Conservation (phyloP, 306 rosid genomes). For the Gastrolobium bilobum region DNA sequence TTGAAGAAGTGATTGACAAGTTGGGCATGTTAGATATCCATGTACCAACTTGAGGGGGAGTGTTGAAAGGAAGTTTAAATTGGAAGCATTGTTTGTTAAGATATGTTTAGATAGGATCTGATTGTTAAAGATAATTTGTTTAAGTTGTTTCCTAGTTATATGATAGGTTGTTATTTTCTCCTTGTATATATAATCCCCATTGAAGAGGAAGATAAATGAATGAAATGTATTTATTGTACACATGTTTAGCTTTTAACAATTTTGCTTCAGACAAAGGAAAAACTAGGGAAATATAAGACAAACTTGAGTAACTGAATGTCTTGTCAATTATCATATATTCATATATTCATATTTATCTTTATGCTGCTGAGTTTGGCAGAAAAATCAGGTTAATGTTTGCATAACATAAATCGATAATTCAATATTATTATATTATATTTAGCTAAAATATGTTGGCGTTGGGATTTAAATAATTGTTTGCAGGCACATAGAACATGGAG, state of each 20-base stretch:
- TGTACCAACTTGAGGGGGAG: too few species aligned
- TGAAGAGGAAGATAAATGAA: too few species aligned
- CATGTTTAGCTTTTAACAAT: background rate
- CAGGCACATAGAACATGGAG: slow-evolving; percentile 85
- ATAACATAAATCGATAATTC: background rate
- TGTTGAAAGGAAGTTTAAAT: too few species aligned
- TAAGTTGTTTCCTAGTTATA: too few species aligned
- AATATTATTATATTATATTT: background rate
- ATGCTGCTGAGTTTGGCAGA: slow-evolving; percentile 15
- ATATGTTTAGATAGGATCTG: too few species aligned
- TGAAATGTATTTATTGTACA: too few species aligned
- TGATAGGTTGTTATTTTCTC: too few species aligned
- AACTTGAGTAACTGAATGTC: background rate
- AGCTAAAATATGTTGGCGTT: slow-evolving; percentile 23
- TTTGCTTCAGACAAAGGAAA: background rate
- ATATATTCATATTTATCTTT: background rate
- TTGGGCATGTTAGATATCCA: too few species aligned
- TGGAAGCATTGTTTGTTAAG: too few species aligned
- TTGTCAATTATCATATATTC: background rate
- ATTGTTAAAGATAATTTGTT: too few species aligned
- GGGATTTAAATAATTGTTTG: slow-evolving; percentile 1
- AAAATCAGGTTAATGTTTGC: slow-evolving; percentile 23
- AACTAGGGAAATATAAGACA: background rate
- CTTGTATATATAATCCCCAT: too few species aligned
- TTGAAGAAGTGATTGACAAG: too few species aligned